Conservation (phyloP, 2,329 filamentous ascomycete species). For the Fusarium vanettenii region DNA sequence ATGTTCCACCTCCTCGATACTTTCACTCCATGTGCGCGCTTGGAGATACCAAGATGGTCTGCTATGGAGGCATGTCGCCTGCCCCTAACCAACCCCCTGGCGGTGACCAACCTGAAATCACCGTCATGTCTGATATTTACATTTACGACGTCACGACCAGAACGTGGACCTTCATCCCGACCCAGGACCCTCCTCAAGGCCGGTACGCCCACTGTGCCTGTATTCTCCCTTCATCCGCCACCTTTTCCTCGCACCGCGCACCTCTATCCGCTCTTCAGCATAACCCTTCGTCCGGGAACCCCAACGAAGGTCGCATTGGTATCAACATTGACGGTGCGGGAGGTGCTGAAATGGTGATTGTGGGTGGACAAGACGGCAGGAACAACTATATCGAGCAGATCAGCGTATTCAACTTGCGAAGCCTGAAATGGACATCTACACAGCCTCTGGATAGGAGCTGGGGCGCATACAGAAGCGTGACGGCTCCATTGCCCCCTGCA, state of each 20-base stretch:
- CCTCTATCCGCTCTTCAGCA: conserved; percentile 89
- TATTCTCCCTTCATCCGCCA: conserved; percentile 87
- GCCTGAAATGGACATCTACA: conserved; percentile 94
- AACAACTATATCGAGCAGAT: conserved; percentile 99
- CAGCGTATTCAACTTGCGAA: conserved; percentile 96
- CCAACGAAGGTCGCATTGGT: conserved; percentile 88
- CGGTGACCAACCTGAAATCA: conserved; percentile 78
- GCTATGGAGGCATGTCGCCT: conserved; percentile 98
- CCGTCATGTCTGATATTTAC: conserved; percentile 98
- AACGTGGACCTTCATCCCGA: conserved; percentile 86
- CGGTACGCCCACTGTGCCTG: conserved; percentile 97
- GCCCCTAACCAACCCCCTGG: conserved; percentile 63
- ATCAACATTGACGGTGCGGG: conserved; percentile 90
- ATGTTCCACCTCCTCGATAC: conserved; percentile 90
- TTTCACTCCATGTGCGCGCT: conserved; percentile 96
- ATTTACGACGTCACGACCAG: conserved; percentile 88
- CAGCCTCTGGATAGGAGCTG: conserved; percentile 90
- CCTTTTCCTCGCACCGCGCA: conserved; percentile 86
- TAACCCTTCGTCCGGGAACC: conserved; percentile 83
- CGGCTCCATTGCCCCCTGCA: conserved; percentile 80
- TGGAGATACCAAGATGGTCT: conserved; percentile 95
- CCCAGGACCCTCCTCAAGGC: conserved; percentile 87
- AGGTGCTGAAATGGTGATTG: conserved; percentile 96
- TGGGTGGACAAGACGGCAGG: conserved; percentile 95
- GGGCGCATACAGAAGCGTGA: conserved; percentile 95